Base-by-base conservation (phyloP, 768 basidiomycete genomes). In the Calocybe indica region DNA sequence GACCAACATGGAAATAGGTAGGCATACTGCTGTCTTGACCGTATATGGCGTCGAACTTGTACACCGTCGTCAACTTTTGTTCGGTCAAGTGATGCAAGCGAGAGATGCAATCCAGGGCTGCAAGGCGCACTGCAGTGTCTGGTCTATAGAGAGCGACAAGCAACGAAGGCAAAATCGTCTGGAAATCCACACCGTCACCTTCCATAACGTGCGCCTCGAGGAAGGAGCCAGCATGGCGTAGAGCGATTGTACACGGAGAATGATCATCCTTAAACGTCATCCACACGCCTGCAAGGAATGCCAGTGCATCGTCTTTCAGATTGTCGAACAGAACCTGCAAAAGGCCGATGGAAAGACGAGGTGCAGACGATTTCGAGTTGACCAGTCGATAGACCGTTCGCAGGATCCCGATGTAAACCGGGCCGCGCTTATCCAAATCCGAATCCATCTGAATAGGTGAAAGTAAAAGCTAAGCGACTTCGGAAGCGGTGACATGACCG, bases 231-330 rank as follows among this genome's bases (percentile, higher is more conserved):
- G 83, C 82, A 59, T 97, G 92, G 5, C 75, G 68, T 7, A 97
- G 68, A 0, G 92, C 83, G 1, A 81, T 72, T 2, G 74, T 65
- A 48, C 66, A 73, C 50, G 71, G 72, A 41, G 65, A 54, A 13
- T 61, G 54, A 3, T 64, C 51, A 31, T 52, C 57, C 7, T 58
- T 52, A 11, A 14, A 64, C 58, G 7, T 58, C 52, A 10, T 57
- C 76, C 87, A 90, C 22, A 87, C 58, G 0, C 88, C 85, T 0
- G 85, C 79, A 8, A 99, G 77, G 71, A 99, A 95, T 0, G 82
- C 72, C 9, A 97, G 68, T 0, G 86, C 73, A 46, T 84, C 85
- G 30, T 84, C 79, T 44, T 76, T 79, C 9, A 95, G 68, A 48
- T 73, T 79, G 31, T 75, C 64, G 58, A 97, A 91, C 3, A 94